Conservation (phyloP, 495 filamentous ascomycete species). For the Poronia punctata region DNA sequence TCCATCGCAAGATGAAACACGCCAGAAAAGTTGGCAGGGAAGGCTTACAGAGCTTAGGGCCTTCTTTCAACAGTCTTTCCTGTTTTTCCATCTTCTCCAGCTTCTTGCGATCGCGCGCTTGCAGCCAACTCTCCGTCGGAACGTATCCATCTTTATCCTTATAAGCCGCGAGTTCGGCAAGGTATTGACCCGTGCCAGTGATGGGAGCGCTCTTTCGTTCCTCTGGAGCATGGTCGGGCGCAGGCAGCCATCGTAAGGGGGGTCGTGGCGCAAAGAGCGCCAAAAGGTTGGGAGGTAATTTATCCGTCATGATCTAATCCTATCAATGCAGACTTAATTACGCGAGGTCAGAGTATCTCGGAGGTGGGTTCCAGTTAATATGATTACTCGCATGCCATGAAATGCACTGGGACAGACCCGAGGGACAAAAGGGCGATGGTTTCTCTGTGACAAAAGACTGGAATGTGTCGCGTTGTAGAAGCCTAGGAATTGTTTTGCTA, state of each 20-base stretch:
- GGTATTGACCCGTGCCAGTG: constrained; percentile 62
- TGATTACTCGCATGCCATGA: constrained; percentile 2
- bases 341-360: not conserved
- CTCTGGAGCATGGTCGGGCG: constrained; percentile 75
- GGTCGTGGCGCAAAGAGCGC: constrained; percentile 92
- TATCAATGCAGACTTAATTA: not conserved
- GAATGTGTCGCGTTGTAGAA: no score
- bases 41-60: constrained; percentile 58
- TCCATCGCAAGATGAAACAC: constrained; percentile 3
- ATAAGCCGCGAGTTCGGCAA: constrained; percentile 62
- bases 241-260: constrained; percentile 81
- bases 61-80: constrained; percentile 59
- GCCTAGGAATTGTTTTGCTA: no score
- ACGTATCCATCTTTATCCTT: constrained; percentile 66
- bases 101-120: constrained; percentile 72
- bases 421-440: not conserved
- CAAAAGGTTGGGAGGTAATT: constrained; percentile 85
- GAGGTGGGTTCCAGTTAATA: not conserved
- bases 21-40: constrained; percentile 10
- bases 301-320: constrained; percentile 71
- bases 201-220: constrained; percentile 68
- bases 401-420: not conserved
- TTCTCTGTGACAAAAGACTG: no score
- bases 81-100: constrained; percentile 65
- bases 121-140: constrained; percentile 87